Evolutionary conservation across 2,329 filamentous ascomycete genomes (phyloP), one percentile per base, ranked within the genome.

Genomic region (Fusarium sp.): DNA sequence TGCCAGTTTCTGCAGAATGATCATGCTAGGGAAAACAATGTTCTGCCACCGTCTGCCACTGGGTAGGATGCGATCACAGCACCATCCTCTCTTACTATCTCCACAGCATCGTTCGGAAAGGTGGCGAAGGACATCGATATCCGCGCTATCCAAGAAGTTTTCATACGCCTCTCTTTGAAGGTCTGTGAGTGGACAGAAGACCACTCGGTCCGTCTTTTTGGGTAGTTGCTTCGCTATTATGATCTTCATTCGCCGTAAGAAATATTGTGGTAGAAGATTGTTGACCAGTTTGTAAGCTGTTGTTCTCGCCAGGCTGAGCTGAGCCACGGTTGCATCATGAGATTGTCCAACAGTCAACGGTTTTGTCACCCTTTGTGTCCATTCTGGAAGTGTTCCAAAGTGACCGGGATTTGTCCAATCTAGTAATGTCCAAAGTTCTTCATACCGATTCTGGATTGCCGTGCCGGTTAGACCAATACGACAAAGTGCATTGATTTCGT

Each of bases 371-470:
- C 85, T 87, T 19, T 84, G 81, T 70, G 88, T 90, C 95, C 95
- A 99, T 38, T 91, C 90, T 6, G 84, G 79, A 9, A 91, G 71
- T 1, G 81, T 81, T 13, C 85, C 85, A 51, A 88, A 85, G 42
- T 83, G 78, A 0, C 93, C 94, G 0, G 95, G 95, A 68, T 96
- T 95, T 0, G 93, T 93, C 95, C 95, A 99, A 73, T 99, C 96
- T 3, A 99, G 81, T 0, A 99, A 81, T 0, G 93, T 96, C 94
- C 94, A 99, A 1, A 99, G 83, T 75, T 99, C 95, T 73, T 97
- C 92, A 74, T 99, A 99, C 66, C 92, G 95, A 76, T 99, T 99
- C 73, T 99, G 95, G 40, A 99, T 97, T 0, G 94, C 94, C 0
- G 95, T 99, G 2, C 95, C 95, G 0, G 93, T 98, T 8, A 99